Percentiles rank a stretch among this genome's conserved stretches.
phyloP scores from a whole-genome alignment of 495 filamentous ascomycete species.

The Xylaria cubensis region DNA sequence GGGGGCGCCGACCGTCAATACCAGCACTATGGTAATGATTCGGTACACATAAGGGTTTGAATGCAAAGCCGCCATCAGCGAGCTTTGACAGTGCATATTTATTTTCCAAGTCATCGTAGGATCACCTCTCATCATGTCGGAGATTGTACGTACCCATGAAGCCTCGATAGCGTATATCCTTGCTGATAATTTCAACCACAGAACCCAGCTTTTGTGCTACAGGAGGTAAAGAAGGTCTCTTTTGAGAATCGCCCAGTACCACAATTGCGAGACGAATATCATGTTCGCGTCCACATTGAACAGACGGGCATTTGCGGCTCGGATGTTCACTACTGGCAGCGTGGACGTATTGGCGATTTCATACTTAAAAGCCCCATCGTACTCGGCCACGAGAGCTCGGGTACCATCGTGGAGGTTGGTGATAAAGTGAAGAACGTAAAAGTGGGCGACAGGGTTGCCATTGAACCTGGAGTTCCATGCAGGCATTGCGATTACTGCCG shows the following conservation, averaged over 20 bases:
- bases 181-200: slow-evolving; percentile 10
- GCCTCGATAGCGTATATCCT: slow-evolving; percentile 17
- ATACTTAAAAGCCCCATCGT: slow-evolving; percentile 48
- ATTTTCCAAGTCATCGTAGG: neutral
- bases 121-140: slow-evolving; percentile 19
- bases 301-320: slow-evolving; percentile 48
- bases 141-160: slow-evolving; percentile 19
- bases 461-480: slow-evolving; percentile 61
- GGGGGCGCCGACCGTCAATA: neutral
- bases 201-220: slow-evolving; percentile 52
- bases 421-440: slow-evolving; percentile 69
- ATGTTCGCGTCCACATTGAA: slow-evolving; percentile 46
- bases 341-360: slow-evolving; percentile 47
- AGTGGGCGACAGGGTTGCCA: slow-evolving; percentile 66
- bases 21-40: neutral
- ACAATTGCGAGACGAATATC: slow-evolving; percentile 38
- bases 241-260: slow-evolving; percentile 48
- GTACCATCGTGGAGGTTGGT: slow-evolving; percentile 70
- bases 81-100: no score
- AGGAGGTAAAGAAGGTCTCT: slow-evolving; percentile 43
- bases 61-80: slow-evolving; percentile 3
- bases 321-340: slow-evolving; percentile 46
- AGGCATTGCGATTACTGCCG: slow-evolving; percentile 62
- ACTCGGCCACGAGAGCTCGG: slow-evolving; percentile 80
- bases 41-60: slow-evolving; percentile 11